These are phyloP conservation scores for Talaromyces trachyspermus DNA, from an alignment of 495 filamentous ascomycete genomes.

Conservation along the genomic window DNA sequence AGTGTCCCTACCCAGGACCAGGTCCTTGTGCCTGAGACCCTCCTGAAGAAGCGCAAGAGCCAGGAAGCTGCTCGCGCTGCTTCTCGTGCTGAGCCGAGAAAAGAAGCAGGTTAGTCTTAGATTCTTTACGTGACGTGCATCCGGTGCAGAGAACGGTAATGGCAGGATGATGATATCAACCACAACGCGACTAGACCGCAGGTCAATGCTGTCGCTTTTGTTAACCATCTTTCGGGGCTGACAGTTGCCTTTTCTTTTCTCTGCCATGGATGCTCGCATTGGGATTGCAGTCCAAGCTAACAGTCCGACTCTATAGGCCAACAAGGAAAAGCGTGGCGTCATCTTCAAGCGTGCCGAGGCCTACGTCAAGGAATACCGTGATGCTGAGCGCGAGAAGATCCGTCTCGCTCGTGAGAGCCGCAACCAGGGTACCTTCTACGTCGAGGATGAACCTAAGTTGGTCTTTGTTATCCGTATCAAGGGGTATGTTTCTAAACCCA, in stretches of 20 bases:
- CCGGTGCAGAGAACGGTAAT: conserved; percentile 24
- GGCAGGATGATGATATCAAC: conserved; percentile 71
- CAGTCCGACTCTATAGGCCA: conserved; percentile 59
- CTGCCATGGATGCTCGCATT: conserved; percentile 14
- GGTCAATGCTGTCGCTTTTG: conserved; percentile 93
- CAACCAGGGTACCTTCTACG: conserved; percentile 87
- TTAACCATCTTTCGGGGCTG: conserved; percentile 99
- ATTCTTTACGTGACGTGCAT: conserved; percentile 17
- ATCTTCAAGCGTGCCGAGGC: conserved; percentile 99
- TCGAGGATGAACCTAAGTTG: conserved; percentile 89
- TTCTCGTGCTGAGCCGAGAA: conserved; percentile 69
- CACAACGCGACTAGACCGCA: conserved; percentile 78
- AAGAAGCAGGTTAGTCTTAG: conserved; percentile 74
- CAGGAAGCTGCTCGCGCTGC: conserved; percentile 97
- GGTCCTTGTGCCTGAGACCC: conserved; percentile 93
- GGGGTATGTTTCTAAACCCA: conserved; percentile 49
- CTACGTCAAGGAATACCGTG: conserved; percentile 99
- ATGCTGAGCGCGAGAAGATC: conserved; percentile 96
- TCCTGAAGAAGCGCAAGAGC: conserved; percentile 99
- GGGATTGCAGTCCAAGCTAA: conserved; percentile 11
- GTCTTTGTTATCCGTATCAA: conserved; percentile 99
- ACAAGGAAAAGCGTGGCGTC: conserved; percentile 92
- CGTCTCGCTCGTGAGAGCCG: conserved; percentile 82
- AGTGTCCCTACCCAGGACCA: conserved; percentile 78
- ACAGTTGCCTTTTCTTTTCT: conserved; percentile 35